Base-by-base conservation (phyloP, 2,329 filamentous ascomycete genomes). In the Juglanconis juglandina region DNA sequence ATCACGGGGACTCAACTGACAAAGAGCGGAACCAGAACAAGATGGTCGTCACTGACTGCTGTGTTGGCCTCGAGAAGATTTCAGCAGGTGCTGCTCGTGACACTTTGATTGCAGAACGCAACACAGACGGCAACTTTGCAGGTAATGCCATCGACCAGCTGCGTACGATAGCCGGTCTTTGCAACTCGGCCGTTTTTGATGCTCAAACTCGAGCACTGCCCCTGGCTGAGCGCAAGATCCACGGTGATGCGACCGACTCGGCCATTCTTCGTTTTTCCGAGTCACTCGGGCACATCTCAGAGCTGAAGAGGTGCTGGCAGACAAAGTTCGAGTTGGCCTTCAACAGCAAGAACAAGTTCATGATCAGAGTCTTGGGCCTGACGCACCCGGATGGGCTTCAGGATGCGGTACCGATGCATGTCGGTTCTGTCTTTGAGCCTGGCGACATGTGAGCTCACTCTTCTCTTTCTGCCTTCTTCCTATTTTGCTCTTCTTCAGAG, bases 281-380 rank as follows among this genome's bases (percentile, higher is more conserved):
- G 70, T 76, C 77, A 3, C 77, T 92, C 0, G 82, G 82, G 0
- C 76, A 83, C 0, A 84, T 90, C 0, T 73, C 79, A 0, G 81
- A 88, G 54, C 74, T 89, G 5, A 82, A 86, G 7, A 77, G 79
- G 13, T 77, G 81, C 64, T 92, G 88, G 87, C 81, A 81, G 55
- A 86, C 83, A 56, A 80, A 83, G 2, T 92, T 86, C 66, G 85
- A 89, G 57, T 76, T 91, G 34, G 84, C 87, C 0, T 93, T 93
- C 72, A 92, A 92, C 75, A 91, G 87, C 74, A 91, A 91, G 77
- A 92, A 92, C 75, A 93, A 93, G 73, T 92, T 87, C 70, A 92
- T 92, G 85, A 83, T 92, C 58, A 81, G 85, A 39, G 81, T 87
- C 0, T 82, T 88, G 53, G 77, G 77, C 2, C 65, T 81, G 44